Base-by-base conservation (phyloP, 495 filamentous ascomycete species). In the Penicillium mononematosum region DNA sequence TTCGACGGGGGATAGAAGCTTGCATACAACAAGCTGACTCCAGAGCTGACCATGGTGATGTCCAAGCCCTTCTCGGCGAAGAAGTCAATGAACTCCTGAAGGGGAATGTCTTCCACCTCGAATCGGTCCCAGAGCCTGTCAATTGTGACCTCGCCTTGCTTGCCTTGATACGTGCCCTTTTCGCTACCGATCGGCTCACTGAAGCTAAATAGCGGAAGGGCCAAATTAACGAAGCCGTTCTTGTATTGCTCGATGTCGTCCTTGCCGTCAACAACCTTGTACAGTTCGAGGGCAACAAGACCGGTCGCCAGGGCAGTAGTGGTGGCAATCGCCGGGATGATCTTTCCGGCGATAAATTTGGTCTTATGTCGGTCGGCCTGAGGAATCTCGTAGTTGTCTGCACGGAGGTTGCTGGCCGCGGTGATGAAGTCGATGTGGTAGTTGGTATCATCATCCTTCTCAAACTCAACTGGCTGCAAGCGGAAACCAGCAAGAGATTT, bases 361-460 rank as follows among this genome's bases (percentile, higher is more conserved):
- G 92, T 99, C 83, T 92, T 92, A 81, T 97, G 95, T 51, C 89
- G 83, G 66, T 99, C 92, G 0, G 95, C 92, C 58, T 85, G 83
- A 59, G 88, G 81, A 62, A 99, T 99, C 55, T 90, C 91, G 81
- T 99, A 99, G 72, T 99, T 99, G 67, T 96, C 88, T 7, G 95
- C 95, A 48, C 95, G 90, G 32, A 98, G 81, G 72, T 99, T 99
- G 78, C 91, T 96, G 53, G 92, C 91, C 1, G 91, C 91, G 8
- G 95, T 92, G 71, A 99, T 99, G 78, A 99, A 98, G 76, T 98
- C 94, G 70, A 99, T 99, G 77, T 99, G 95, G 70, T 92, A 81
- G 75, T 99, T 99, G 47, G 87, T 91, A 74, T 98, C 95, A 60
- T 99, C 94, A 64, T 99, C 95, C 80, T 99, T 99, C 78, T 99